These are phyloP conservation scores for Schizonepeta tenuifolia DNA, from an alignment of 257 asterid species.

Conservation along the genomic window DNA sequence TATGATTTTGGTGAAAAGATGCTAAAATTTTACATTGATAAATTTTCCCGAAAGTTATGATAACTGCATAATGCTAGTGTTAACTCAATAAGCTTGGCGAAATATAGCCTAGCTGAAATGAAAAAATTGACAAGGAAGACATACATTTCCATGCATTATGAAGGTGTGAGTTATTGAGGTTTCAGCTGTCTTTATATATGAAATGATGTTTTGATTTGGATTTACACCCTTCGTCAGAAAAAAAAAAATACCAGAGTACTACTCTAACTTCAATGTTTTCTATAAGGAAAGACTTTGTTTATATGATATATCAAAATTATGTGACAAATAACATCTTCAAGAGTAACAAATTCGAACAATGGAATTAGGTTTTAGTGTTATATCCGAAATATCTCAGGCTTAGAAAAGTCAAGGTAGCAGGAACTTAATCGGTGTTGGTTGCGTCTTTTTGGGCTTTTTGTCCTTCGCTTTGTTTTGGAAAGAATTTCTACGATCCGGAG, in stretches of 20 bases:
- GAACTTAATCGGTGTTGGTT: neutral
- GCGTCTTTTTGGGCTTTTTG: neutral
- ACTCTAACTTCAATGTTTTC: neutral
- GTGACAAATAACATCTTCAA: neutral
- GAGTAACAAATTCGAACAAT: neutral
- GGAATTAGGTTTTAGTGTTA: neutral
- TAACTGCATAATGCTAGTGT: constrained; percentile 15
- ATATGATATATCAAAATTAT: neutral
- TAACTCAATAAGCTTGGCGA: neutral
- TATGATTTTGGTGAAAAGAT: constrained; percentile 24
- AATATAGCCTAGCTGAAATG: constrained; percentile 22
- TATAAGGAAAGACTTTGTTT: neutral
- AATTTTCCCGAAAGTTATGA: neutral
- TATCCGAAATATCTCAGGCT: neutral
- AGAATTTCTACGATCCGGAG: neutral
- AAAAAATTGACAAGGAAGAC: constrained; percentile 12
- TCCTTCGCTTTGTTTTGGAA: neutral
- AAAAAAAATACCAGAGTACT: constrained; percentile 1
- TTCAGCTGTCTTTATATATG: neutral
- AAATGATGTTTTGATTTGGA: constrained; percentile 20
- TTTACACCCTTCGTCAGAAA: neutral
- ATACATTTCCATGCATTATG: constrained; percentile 3
- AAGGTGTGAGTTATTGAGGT: constrained; percentile 5
- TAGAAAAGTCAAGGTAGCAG: neutral
- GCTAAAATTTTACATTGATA: constrained; percentile 2